phyloP scores from a whole-genome alignment of 208 protist genomes.

The Acanthamoeba sp. region DNA sequence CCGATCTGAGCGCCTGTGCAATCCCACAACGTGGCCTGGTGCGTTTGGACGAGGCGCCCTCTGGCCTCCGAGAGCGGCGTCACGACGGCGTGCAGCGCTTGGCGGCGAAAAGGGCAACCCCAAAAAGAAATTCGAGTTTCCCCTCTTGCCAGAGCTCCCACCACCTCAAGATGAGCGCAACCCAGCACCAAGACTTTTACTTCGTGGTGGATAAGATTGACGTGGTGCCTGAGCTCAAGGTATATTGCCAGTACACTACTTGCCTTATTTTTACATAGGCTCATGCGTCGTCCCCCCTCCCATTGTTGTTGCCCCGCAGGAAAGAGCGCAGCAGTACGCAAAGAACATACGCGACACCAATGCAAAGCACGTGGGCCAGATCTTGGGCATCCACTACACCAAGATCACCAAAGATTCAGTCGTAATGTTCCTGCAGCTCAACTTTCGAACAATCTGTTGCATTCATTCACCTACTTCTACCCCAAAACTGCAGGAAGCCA shows the following conservation, averaged over 20 bases:
- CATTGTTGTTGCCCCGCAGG: not conserved
- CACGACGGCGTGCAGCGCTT: too few species aligned
- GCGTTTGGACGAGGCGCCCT: too few species aligned
- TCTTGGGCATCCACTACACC: slow-evolving; percentile 20
- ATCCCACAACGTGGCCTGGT: too few species aligned
- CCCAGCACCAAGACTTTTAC: not conserved
- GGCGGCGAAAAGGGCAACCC: too few species aligned
- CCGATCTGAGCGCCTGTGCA: too few species aligned
- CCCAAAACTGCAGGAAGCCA: not conserved
- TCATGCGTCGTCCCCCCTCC: not conserved
- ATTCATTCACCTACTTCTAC: too few species aligned
- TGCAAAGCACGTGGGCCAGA: not conserved
- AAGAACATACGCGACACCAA: not conserved
- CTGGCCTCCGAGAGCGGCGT: too few species aligned
- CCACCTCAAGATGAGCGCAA: not conserved
- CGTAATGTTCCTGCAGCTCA: not conserved
- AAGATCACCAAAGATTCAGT: not conserved
- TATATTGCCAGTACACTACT: too few species aligned
- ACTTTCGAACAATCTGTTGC: too few species aligned
- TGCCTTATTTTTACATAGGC: too few species aligned
- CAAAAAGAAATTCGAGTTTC: too few species aligned
- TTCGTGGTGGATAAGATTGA: not conserved
- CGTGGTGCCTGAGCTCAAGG: slow-evolving; percentile 15
- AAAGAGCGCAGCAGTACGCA: not conserved
- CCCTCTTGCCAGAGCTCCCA: too few species aligned